These are phyloP conservation scores for Sarcomyxa edulis DNA, from an alignment of 768 basidiomycete genomes.

Conservation along the genomic window DNA sequence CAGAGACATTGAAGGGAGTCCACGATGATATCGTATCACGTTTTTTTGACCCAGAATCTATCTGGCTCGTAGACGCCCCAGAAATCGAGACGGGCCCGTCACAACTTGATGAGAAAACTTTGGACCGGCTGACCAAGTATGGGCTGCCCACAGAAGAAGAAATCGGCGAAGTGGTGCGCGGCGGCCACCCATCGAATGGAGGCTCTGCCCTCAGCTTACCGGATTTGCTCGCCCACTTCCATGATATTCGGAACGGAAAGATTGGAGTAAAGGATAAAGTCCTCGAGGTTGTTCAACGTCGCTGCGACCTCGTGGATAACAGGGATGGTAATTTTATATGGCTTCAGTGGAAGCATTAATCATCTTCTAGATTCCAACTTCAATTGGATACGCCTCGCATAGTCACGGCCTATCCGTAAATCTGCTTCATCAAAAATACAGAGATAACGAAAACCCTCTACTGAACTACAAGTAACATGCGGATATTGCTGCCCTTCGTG, in stretches of 20 bases:
- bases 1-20: slow-evolving; percentile 57
- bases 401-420: too few species aligned
- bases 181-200: slow-evolving; percentile 58
- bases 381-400: too few species aligned
- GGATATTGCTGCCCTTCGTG: too few species aligned
- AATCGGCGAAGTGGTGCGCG: slow-evolving; percentile 61
- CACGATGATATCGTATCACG: slow-evolving; percentile 47
- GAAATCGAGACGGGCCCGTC: slow-evolving; percentile 37
- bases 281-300: slow-evolving; percentile 66
- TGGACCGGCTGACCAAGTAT: slow-evolving; percentile 29
- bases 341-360: slow-evolving; percentile 52
- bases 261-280: slow-evolving; percentile 73
- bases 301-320: slow-evolving; percentile 56
- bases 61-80: slow-evolving; percentile 40
- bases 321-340: slow-evolving; percentile 54
- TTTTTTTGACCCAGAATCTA: slow-evolving; percentile 63
- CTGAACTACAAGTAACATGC: too few species aligned
- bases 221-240: slow-evolving; percentile 58
- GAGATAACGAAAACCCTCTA: too few species aligned
- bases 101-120: slow-evolving; percentile 17
- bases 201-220: slow-evolving; percentile 53
- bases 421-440: too few species aligned
- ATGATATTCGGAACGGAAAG: slow-evolving; percentile 42
- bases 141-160: slow-evolving; percentile 76
- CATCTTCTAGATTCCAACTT: too few species aligned